Conservation (phyloP, 192 early-diverging fungal genomes). For the Coemansia sp. region DNA sequence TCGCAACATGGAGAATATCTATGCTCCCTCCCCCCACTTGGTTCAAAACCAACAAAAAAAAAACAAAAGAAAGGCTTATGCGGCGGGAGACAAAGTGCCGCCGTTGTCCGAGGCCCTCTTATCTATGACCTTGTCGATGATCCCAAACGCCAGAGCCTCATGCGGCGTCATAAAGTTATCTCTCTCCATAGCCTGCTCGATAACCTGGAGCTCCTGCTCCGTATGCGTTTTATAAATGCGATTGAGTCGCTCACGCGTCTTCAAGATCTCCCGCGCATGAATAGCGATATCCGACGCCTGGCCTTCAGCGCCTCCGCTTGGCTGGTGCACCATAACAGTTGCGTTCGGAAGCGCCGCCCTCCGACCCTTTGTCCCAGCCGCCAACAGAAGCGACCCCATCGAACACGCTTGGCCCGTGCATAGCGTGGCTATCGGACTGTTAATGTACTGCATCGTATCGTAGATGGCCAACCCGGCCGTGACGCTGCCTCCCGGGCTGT, state of each 20-base stretch:
- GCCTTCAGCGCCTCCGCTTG: slow-evolving; percentile 89
- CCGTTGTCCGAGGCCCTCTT: slow-evolving; percentile 53
- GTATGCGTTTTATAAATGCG: slow-evolving; percentile 85
- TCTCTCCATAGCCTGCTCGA: slow-evolving; percentile 89
- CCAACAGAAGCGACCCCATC: slow-evolving; percentile 93
- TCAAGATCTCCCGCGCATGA: slow-evolving; percentile 92
- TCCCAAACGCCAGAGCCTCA: slow-evolving; percentile 84
- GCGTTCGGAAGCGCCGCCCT: slow-evolving; percentile 87
- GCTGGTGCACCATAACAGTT: slow-evolving; percentile 97
- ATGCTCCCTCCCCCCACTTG: background rate
- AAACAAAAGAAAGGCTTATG: background rate
- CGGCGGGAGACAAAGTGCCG: background rate
- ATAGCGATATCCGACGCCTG: slow-evolving; percentile 98
- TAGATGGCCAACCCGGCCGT: slow-evolving; percentile 95
- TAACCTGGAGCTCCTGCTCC: slow-evolving; percentile 71
- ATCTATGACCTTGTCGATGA: slow-evolving; percentile 86
- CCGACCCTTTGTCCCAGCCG: slow-evolving; percentile 86
- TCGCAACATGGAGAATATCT: too few species aligned
- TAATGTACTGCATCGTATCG: slow-evolving; percentile 89
- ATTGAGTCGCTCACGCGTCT: slow-evolving; percentile 80
- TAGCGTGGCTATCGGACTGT: slow-evolving; percentile 87
- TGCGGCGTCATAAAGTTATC: slow-evolving; percentile 94
- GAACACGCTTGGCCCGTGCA: slow-evolving; percentile 98
- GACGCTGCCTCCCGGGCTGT: slow-evolving; percentile 94
- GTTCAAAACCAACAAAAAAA: too few species aligned